Conservation (phyloP, 345 rosid genomes). For the Gynandropsis gynandra region DNA sequence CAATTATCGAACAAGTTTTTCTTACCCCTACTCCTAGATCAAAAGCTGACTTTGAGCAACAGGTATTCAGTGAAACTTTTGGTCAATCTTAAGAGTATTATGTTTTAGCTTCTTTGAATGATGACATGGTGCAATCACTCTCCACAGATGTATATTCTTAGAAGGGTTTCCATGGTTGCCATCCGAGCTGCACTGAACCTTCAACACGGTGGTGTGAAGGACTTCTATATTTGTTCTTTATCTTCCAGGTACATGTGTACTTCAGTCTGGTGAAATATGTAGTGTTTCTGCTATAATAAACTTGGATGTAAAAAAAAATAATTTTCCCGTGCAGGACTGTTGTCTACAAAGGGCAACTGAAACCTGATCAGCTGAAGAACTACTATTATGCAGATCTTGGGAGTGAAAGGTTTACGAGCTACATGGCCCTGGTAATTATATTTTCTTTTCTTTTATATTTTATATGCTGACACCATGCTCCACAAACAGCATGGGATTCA, state of each 20-base stretch:
- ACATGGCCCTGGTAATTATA: constrained; percentile 99
- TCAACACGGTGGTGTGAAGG: constrained; percentile 70
- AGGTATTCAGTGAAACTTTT: constrained; percentile 70
- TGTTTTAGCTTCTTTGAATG: constrained; percentile 54
- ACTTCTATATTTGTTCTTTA: constrained; percentile 96
- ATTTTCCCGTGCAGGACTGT: constrained; percentile 62
- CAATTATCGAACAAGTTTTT: constrained; percentile 89
- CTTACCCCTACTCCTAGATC: constrained; percentile 63
- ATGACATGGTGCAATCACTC: constrained; percentile 54
- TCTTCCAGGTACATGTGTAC: constrained; percentile 64
- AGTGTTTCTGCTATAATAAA: constrained; percentile 54
- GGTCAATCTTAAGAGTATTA: constrained; percentile 60
- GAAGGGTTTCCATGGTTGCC: constrained; percentile 92
- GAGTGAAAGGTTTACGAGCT: constrained; percentile 99
- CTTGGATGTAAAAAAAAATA: constrained; percentile 21
- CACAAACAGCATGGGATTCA: constrained; percentile 95
- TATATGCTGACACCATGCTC: constrained; percentile 94
- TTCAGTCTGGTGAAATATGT: constrained; percentile 55
- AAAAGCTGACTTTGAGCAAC: constrained; percentile 80
- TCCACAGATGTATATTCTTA: constrained; percentile 84
- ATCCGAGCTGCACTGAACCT: constrained; percentile 89
- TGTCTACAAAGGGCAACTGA: constrained; percentile 95
- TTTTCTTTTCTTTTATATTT: constrained; percentile 59
- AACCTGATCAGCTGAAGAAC: constrained; percentile 80
- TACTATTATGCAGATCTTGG: constrained; percentile 97